Conservation (phyloP, 2,329 filamentous ascomycete genomes). For the Rhexocercosporidium sp. region DNA sequence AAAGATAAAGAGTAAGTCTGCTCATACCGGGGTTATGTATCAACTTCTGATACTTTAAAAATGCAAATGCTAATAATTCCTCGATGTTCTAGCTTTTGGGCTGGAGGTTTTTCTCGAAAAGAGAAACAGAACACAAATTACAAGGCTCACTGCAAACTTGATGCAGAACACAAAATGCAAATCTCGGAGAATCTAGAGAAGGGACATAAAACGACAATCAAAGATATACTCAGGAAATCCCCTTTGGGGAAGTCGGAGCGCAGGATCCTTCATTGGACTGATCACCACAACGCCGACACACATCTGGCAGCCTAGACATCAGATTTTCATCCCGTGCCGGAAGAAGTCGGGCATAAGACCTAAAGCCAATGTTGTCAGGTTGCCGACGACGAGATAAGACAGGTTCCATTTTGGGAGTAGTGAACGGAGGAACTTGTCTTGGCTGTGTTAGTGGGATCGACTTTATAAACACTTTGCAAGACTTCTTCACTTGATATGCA, state of each 20-base stretch:
- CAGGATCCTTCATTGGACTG: not conserved
- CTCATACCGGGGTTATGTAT: not conserved
- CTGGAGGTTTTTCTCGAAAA: not conserved
- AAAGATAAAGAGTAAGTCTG: not conserved
- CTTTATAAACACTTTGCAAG: not conserved
- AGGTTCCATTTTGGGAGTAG: not conserved
- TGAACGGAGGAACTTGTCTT: not conserved
- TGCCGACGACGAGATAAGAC: not conserved
- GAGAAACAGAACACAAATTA: not conserved
- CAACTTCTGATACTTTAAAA: no score
- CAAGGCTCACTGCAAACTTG: not conserved
- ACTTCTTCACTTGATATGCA: not conserved
- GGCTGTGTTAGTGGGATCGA: not conserved
- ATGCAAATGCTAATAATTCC: no score
- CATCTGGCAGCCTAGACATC: not conserved
- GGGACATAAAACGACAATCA: not conserved
- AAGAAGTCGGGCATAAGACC: not conserved
- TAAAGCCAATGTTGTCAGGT: not conserved
- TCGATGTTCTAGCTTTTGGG: not conserved
- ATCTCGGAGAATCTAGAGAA: not conserved
- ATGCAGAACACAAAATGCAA: not conserved
- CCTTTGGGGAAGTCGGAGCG: not conserved
- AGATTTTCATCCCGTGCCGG: not conserved
- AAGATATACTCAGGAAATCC: not conserved
- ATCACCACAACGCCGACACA: conserved; percentile 6